Conservation (phyloP, 306 rosid species). For the Castanea sativa region DNA sequence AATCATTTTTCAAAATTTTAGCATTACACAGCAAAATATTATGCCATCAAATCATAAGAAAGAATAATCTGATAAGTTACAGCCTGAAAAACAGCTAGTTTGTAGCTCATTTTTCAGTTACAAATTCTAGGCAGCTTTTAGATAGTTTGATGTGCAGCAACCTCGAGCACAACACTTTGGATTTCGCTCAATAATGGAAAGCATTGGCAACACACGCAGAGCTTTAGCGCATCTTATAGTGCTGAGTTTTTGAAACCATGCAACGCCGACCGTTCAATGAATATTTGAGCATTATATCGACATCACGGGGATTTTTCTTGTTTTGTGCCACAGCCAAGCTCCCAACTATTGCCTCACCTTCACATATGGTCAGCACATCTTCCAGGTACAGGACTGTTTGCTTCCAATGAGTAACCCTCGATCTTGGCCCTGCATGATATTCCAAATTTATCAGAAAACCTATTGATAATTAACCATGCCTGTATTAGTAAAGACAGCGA, state of each 20-base stretch:
- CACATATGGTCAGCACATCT: slow-evolving; percentile 84
- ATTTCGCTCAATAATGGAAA: slow-evolving; percentile 20
- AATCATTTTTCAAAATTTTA: slow-evolving; percentile 30
- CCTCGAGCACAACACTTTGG: background rate
- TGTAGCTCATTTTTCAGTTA: background rate
- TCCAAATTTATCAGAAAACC: slow-evolving; percentile 11
- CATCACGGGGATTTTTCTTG: slow-evolving; percentile 82
- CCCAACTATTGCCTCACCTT: slow-evolving; percentile 79
- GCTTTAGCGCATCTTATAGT: slow-evolving; percentile 81
- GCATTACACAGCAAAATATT: slow-evolving; percentile 25
- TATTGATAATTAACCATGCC: background rate
- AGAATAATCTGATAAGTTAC: slow-evolving; percentile 20
- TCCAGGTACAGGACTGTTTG: slow-evolving; percentile 94
- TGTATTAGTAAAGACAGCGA: background rate
- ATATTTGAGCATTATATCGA: slow-evolving; percentile 82
- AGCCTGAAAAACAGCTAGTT: slow-evolving; percentile 8
- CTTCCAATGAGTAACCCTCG: slow-evolving; percentile 92
- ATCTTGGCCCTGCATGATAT: slow-evolving; percentile 71
- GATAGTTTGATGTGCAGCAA: background rate
- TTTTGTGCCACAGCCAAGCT: slow-evolving; percentile 79
- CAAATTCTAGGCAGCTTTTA: slow-evolving; percentile 23
- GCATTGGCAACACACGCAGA: background rate
- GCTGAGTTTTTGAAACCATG: slow-evolving; percentile 58
- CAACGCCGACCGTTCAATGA: slow-evolving; percentile 69
- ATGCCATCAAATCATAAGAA: slow-evolving; percentile 15